phyloP scores from a whole-genome alignment of 352 stramenopile genomes.

The Globisporangium barbulae region DNA sequence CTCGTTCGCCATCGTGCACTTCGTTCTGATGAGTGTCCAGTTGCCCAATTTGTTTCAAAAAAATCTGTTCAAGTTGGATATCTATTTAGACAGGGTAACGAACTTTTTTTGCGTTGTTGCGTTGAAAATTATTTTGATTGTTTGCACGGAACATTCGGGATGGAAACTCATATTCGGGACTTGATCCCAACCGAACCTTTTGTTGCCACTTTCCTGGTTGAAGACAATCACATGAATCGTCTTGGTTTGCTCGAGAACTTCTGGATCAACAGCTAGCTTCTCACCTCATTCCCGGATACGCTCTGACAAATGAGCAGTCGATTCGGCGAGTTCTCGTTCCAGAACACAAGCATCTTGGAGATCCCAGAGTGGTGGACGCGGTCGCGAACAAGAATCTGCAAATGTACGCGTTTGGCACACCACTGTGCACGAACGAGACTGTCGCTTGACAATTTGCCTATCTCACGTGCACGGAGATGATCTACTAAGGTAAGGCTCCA shows the following conservation, averaged over 20 bases:
- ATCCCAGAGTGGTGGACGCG: conserved; percentile 9
- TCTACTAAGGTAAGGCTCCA: not conserved
- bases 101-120: too few relatives aligned
- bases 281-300: conserved; percentile 1
- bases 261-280: not conserved
- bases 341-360: conserved; percentile 1
- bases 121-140: too few relatives aligned
- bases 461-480: not conserved
- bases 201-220: not conserved
- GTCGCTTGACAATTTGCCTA: not conserved
- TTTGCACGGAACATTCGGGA: too few relatives aligned
- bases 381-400: not conserved
- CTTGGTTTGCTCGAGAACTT: not conserved
- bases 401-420: conserved; percentile 17
- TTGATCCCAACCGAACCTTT: too few relatives aligned
- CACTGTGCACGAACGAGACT: conserved; percentile 13
- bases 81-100: not conserved
- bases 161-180: too few relatives aligned
- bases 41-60: not conserved
- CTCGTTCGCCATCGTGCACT: conserved; percentile 11
- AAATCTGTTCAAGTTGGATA: not conserved
- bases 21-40: not conserved
- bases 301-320: conserved; percentile 7
- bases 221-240: not conserved
- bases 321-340: conserved; percentile 10